Base-by-base conservation (phyloP, 371 early-diverging fungal genomes). In the Mortierella polycephala region DNA sequence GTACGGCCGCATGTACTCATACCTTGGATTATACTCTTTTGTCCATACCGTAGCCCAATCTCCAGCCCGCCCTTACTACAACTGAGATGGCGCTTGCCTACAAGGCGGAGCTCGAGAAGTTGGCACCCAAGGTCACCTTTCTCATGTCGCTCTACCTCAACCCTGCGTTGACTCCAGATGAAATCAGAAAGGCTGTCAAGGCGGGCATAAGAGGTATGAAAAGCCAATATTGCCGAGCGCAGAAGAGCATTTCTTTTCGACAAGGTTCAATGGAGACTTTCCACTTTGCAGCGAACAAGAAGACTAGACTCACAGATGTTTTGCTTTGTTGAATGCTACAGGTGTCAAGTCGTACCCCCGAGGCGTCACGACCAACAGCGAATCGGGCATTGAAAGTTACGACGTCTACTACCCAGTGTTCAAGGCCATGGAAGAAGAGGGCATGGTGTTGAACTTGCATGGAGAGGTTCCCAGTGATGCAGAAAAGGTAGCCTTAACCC, bases 291-390 rank as follows among this genome's bases (percentile, higher is more conserved):
- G 47, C 47, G 47, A 47, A 12, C 47, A 62, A 55, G 47, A 50
- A 67, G 12, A 50, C 10, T 50, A 12, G 13, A 45, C 12, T 64
- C 8, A 49, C 0, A 21, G 14, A 41, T 37, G n/a, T 57, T 60
- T 46, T 49, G 52, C 41, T 57, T 45, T 10, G 16, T 50, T 8
- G 41, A 51, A 18, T 9, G 4, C 20, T 46, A 18, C 53, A 88
- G 96, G 96, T 60, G 98, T 98, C 64, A 98, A 98, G 82, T 94
- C 95, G 11, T 98, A 98, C 82, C 99, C 99, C 21, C 90, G 97
- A 42, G 98, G 99, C 42, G 99, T 99, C 23, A 99, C 99, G 0
- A 99, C 99, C 66, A 98, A 99, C 89, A 92, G 93, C 67, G 97
- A 98, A 62, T 88, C 89, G 63, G 99, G 99, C 57, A 96, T 99